Base-by-base conservation (phyloP, 2,329 filamentous ascomycete genomes). In the Calycina marina region DNA sequence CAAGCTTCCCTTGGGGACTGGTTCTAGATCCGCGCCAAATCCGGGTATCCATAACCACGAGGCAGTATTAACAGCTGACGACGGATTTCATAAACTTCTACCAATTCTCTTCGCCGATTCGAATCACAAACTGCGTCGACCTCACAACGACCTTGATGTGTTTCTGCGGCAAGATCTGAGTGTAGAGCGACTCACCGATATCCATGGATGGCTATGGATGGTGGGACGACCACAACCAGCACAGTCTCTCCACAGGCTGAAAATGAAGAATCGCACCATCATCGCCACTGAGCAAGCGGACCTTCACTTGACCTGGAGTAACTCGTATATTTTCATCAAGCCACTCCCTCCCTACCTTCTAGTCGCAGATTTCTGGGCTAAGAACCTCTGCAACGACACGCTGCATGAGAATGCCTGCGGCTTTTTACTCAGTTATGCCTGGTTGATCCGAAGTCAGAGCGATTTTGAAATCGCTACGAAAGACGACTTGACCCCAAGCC, bases 391-490 rank as follows among this genome's bases (percentile, higher is more conserved):
- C 24, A 15, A 28, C 16, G 10, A 26, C n/a, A 18, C 25, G 18
- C 32, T 37, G 6, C 28, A 25, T 15, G 14, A 33, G 25, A 10
- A 25, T 25, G 39, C 41, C n/a, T 18, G 51, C 13, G 57, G 57
- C 3, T 52, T 55, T 17, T 36, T 61, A 2, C 36, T 44, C 14
- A 49, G 50, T 3, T 60, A 58, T 38, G 31, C 38, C 3, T 34
- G 43, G 6, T 42, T 60, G 2, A 44, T 61, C 4, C 31, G 20
- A 0, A 45, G 50, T 32, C 43, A 55, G 36, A 53, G 49, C 20
- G 58, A 60, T 37, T 51, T 59, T 15, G 12, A 28, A 4, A 54
- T 59, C 10, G 56, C 56, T 1, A 36, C 47, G 12, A 41, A 51
- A 2, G 16, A 38, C 4, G 30, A 36, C 15, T 6, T 27, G 9